Evolutionary conservation across 2,329 filamentous ascomycete genomes (phyloP).

Genomic region (Claviceps arundinis): DNA sequence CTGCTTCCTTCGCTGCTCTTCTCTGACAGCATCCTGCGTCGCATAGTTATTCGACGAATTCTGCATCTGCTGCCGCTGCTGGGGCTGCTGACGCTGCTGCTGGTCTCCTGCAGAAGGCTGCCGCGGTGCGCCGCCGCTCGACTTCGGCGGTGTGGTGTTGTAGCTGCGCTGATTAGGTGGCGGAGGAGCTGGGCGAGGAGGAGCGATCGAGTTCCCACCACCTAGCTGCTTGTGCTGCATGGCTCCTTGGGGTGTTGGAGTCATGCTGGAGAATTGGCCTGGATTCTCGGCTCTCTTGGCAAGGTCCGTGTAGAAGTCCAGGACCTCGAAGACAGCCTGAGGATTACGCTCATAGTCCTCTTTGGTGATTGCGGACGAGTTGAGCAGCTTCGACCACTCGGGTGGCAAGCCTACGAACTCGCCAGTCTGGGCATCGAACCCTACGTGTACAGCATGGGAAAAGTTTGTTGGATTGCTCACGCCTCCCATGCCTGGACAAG

Average conservation of each 20-base stretch:
- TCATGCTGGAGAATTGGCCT: constrained; percentile 52
- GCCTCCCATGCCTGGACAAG: constrained; percentile 93
- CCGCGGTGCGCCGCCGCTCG: constrained; percentile 25
- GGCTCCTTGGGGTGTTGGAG: constrained; percentile 49
- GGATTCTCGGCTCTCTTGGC: constrained; percentile 63
- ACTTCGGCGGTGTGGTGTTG: constrained; percentile 23
- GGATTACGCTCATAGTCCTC: constrained; percentile 98
- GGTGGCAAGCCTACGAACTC: constrained; percentile 89
- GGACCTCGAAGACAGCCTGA: constrained; percentile 66
- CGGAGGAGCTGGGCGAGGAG: constrained; percentile 51
- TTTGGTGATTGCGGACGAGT: constrained; percentile 92
- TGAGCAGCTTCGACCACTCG: constrained; percentile 95
- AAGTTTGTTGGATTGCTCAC: constrained; percentile 99
- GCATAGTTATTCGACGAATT: constrained; percentile 41
- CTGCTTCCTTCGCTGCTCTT: constrained; percentile 50
- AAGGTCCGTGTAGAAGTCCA: constrained; percentile 77
- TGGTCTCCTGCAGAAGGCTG: constrained; percentile 26
- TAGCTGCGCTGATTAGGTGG: constrained; percentile 28
- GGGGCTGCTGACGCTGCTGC: constrained; percentile 28
- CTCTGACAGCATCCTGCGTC: constrained; percentile 34
- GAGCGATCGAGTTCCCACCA: constrained; percentile 46
- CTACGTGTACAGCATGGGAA: constrained; percentile 90
- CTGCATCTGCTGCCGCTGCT: constrained; percentile 46
- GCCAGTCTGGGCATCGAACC: constrained; percentile 88
- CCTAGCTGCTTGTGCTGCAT: constrained; percentile 50